Conservation (phyloP, 371 early-diverging fungal species). For the Quaeritorhiza haematococci region DNA sequence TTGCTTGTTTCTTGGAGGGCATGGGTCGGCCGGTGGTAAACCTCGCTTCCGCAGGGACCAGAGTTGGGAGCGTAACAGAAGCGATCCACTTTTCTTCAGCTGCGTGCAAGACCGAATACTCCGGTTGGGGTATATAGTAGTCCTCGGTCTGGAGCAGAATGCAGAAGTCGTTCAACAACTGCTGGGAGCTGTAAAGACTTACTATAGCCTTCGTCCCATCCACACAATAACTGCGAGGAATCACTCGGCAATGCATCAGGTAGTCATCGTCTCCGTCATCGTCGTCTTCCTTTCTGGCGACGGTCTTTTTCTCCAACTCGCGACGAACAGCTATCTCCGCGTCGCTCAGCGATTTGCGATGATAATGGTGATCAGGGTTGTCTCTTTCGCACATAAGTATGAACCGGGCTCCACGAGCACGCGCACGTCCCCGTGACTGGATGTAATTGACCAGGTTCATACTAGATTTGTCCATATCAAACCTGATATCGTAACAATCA, state of each 20-base stretch:
- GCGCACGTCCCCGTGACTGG: conserved; percentile 91
- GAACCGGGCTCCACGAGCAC: conserved; percentile 65
- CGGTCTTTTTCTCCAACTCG: not conserved
- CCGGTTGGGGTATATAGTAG: too few relatives aligned
- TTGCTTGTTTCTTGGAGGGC: conserved; percentile 63
- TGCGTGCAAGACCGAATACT: too few relatives aligned
- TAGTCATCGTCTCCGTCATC: conserved; percentile 34
- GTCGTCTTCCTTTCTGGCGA: not conserved
- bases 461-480: conserved; percentile 68
- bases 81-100: too few relatives aligned
- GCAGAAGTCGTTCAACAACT: not conserved
- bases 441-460: conserved; percentile 82
- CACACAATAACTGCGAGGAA: conserved; percentile 53
- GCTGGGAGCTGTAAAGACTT: conserved; percentile 1
- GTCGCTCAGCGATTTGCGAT: conserved; percentile 34
- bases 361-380: conserved; percentile 32
- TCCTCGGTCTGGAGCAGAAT: not conserved
- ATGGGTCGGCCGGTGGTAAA: conserved; percentile 3
- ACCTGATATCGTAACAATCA: too few relatives aligned
- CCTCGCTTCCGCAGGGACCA: not conserved
- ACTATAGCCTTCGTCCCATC: conserved; percentile 33
- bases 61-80: not conserved
- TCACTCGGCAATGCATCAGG: conserved; percentile 65
- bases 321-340: conserved; percentile 48
- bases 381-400: conserved; percentile 62